A percentile compares a stretch with the other conserved stretches of the same genome.
These are phyloP conservation scores for Calonectria naviculata DNA, from an alignment of 2,329 filamentous ascomycete genomes.

Conservation along the genomic window DNA sequence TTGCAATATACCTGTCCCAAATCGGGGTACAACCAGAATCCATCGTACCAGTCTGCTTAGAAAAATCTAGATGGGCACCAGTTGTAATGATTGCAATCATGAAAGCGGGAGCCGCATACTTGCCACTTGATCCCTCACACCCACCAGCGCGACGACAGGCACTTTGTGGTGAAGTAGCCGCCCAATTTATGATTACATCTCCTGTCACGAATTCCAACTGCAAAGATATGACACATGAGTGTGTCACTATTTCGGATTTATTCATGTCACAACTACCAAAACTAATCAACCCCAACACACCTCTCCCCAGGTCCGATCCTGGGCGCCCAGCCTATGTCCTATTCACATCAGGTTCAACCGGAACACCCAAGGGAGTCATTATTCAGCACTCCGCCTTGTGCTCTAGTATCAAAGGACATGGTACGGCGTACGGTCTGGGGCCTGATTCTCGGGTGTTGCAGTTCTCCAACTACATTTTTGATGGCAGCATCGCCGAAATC, in stretches of 20 bases:
- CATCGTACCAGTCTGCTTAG: slow-evolving; percentile 31
- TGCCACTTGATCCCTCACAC: slow-evolving; percentile 37
- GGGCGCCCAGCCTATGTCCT: slow-evolving; percentile 40
- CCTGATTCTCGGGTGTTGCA: slow-evolving; percentile 26
- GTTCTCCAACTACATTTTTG: slow-evolving; percentile 49
- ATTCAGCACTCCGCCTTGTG: slow-evolving; percentile 20
- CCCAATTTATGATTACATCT: slow-evolving; percentile 10
- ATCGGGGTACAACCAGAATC: neutral
- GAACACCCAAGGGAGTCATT: slow-evolving; percentile 64
- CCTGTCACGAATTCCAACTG: neutral
- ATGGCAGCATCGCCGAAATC: slow-evolving; percentile 51
- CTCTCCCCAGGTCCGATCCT: neutral
- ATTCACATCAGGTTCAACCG: slow-evolving; percentile 67
- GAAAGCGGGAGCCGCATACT: slow-evolving; percentile 35
- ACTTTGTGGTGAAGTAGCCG: slow-evolving; percentile 7
- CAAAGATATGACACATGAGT: neutral
- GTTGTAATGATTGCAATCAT: slow-evolving; percentile 37
- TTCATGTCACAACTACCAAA: neutral
- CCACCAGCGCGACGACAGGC: slow-evolving; percentile 16
- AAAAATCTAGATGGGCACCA: slow-evolving; percentile 36
- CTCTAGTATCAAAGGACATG: slow-evolving; percentile 9
- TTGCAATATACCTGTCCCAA: slow-evolving; percentile 10
- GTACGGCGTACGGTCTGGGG: slow-evolving; percentile 6
- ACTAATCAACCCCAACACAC: neutral
- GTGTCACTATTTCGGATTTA: neutral